These are phyloP conservation scores for Thielaviopsis euricoi DNA, from an alignment of 2,329 filamentous ascomycete species.

Conservation along the genomic window DNA sequence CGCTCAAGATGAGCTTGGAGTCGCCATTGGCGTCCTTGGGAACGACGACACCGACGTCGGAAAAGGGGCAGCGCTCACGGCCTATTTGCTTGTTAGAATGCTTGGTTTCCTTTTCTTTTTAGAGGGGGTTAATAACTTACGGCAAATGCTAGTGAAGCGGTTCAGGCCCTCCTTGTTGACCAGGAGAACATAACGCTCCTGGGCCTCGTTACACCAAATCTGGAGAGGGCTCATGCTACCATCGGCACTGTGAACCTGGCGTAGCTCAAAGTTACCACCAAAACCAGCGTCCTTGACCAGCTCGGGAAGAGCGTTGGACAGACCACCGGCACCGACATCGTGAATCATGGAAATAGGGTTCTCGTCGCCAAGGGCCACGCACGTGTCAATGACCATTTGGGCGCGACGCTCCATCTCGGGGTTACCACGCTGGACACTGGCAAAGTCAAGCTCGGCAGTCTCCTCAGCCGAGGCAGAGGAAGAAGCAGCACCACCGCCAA, in stretches of 20 bases:
- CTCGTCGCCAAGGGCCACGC: slow-evolving; percentile 63
- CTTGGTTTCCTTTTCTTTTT: too few species aligned
- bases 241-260: slow-evolving; percentile 82
- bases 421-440: slow-evolving; percentile 92
- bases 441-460: slow-evolving; percentile 86
- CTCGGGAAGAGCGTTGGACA: slow-evolving; percentile 56
- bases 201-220: slow-evolving; percentile 95
- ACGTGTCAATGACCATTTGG: slow-evolving; percentile 96
- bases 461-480: slow-evolving; percentile 78
- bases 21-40: slow-evolving; percentile 44
- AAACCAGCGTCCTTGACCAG: slow-evolving; percentile 83
- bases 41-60: slow-evolving; percentile 67
- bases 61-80: slow-evolving; percentile 83
- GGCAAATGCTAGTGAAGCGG: slow-evolving; percentile 50
- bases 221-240: slow-evolving; percentile 86
- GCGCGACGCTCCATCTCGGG: slow-evolving; percentile 90
- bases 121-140: too few species aligned
- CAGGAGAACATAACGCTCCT: slow-evolving; percentile 88
- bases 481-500: slow-evolving; percentile 76
- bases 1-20: slow-evolving; percentile 61
- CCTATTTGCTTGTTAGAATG: slow-evolving; percentile 24
- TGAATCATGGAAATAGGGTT: slow-evolving; percentile 96
- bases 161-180: slow-evolving; percentile 70
- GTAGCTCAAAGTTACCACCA: slow-evolving; percentile 84
- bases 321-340: slow-evolving; percentile 85